Conservation (phyloP, 345 rosid species). For the Laguncularia racemosa region DNA sequence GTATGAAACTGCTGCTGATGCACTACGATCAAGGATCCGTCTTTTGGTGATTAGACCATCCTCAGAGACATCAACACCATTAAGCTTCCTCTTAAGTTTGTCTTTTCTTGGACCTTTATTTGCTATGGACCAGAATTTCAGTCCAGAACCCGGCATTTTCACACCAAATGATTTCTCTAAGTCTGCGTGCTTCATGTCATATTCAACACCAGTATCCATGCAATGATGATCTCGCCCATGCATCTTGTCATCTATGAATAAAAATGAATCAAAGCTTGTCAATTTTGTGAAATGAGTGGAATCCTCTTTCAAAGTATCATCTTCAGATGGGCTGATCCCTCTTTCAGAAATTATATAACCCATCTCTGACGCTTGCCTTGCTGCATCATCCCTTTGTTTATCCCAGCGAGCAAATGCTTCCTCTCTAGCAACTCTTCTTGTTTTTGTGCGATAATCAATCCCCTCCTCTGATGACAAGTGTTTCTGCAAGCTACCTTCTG, state of each 20-base stretch:
- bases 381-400: conserved; percentile 58
- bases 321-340: conserved; percentile 26
- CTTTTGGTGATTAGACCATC: conserved; percentile 50
- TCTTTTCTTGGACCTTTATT: conserved; percentile 51
- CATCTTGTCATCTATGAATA: conserved; percentile 64
- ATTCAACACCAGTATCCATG: conserved; percentile 70
- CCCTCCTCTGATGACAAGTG: conserved; percentile 83
- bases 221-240: conserved; percentile 77
- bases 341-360: conserved; percentile 62
- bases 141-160: conserved; percentile 67
- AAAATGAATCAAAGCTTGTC: conserved; percentile 36
- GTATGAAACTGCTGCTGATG: conserved; percentile 59
- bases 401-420: conserved; percentile 51
- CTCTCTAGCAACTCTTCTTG: conserved; percentile 73
- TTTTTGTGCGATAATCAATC: conserved; percentile 82
- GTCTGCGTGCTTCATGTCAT: conserved; percentile 80
- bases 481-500: conserved; percentile 47
- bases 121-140: conserved; percentile 56
- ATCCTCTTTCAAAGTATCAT: conserved; percentile 29
- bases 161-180: conserved; percentile 90
- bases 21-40: conserved; percentile 73
- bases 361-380: conserved; percentile 67
- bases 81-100: conserved; percentile 57
- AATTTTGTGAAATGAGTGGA: conserved; percentile 27
- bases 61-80: conserved; percentile 33